Evolutionary conservation across 2,329 filamentous ascomycete species (phyloP), one percentile per base, ranked within the genome.

Genomic region (Epichloe elymi): DNA sequence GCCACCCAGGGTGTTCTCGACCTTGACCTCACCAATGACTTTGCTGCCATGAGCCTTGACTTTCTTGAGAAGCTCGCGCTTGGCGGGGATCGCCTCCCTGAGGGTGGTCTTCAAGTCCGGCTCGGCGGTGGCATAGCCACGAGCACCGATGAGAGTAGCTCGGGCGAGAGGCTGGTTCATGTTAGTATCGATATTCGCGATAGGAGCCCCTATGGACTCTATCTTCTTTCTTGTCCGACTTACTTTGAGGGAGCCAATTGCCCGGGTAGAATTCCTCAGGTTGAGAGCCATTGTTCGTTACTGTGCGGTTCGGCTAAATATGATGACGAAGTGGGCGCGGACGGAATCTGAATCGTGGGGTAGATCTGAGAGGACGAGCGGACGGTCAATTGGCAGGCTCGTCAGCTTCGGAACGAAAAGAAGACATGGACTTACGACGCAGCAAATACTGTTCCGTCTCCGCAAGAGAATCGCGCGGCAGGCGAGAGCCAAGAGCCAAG

Each of bases 1-100:
- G 63, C 93, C 93, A 61, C 93, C 93, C 60, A 97, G 81, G 20
- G 88, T 88, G 71, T 93, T 95, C 70, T 91, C 87, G 44, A 97
- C 81, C 75, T 91, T 95, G 69, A 97, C 83, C 62, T 95, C 87
- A 52, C 91, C 91, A 61, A 97, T 83, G 54, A 83, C 82, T 69
- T 90, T 93, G 62, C 83, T 80, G 49, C 80, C 78, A 66, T 91
- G 82, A 52, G 84, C 80, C 74, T 96, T 97, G 72, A 97, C 87
- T 69, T 90, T 86, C 72, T 95, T 93, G 61, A 97, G 73, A 19
- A 96, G 83, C 68, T 95, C 91, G 49, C 90, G 83, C 75, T 97
- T 97, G 55, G 83, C 88, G 36, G 93, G 93, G 60, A 98, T 95
- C 53, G 82, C 80, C 59, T 83, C 80, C 62, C 82, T 85, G 58